Evolutionary conservation across 1,284 basidiomycete genomes (phyloP), one percentile per base, ranked within the genome.

Genomic region (Tilletia setariae): DNA sequence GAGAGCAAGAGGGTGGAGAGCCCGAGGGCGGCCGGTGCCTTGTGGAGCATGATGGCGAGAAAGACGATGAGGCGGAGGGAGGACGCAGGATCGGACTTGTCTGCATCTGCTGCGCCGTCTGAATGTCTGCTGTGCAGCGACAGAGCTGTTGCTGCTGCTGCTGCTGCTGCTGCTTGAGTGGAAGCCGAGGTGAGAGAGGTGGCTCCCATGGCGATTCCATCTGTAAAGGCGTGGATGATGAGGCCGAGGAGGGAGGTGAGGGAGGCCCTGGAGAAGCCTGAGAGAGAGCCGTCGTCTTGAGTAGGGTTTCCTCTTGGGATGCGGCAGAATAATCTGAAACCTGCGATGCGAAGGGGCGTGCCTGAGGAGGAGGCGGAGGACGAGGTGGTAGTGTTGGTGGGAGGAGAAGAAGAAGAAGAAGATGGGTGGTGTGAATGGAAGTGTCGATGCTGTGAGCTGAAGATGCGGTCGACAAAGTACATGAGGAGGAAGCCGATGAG

Each of bases 171-270:
- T n/a, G n/a, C n/a, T n/a, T n/a, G n/a, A n/a, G n/a, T n/a, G n/a
- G n/a, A n/a, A 21, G 11, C 11, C 35, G 63, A 64, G 16, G 63
- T 19, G 7, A 51, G 42, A 32, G 76, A 71, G 13, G 72, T 73
- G 1, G 80, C 78, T 11, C 80, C 80, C 76, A 82, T 77, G 3
- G 80, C 80, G 13, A 82, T 78, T 0, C 80, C 80, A 44, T 82
- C 80, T 1, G 79, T 78, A 1, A 71, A 68, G 1, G 79, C 79
- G 63, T 82, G 80, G 64, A 82, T 76, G 23, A 80, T 63, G 19
- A 82, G 65, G 1, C 80, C 80, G 28, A 78, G 64, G 16, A 82
- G 71, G 11, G 71, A 72, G 4, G 78, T 73, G 16, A 81, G 62
- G 16, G 77, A 74, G 46, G 68, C 70, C 49, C 56, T 21, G 67